Conservation (phyloP, 768 basidiomycete species). For the Russula sp. region DNA sequence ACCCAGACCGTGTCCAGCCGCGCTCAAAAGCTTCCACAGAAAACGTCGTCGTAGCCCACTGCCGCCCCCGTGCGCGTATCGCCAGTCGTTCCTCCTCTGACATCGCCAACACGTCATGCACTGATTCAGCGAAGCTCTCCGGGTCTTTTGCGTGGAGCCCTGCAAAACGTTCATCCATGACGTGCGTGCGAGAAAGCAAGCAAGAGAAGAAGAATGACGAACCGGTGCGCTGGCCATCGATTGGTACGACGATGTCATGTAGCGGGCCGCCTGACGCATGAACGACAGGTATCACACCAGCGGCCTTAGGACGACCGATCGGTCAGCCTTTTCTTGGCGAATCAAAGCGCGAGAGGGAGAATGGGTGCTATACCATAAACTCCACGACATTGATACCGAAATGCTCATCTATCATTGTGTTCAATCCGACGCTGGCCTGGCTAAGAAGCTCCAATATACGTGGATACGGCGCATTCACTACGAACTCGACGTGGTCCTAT, state of each 20-base stretch:
- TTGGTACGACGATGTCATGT: constrained; percentile 85
- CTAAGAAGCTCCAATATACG: constrained; percentile 67
- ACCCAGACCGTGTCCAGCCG: constrained; percentile 64
- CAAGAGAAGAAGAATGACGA: constrained; percentile 11
- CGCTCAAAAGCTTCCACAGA: constrained; percentile 72
- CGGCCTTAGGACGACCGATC: constrained; percentile 51
- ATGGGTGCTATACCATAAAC: constrained; percentile 66
- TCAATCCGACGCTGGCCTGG: constrained; percentile 74
- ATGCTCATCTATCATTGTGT: constrained; percentile 98
- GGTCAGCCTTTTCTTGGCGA: background rate
- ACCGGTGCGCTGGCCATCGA: constrained; percentile 66
- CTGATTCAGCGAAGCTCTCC: constrained; percentile 57
- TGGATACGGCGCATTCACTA: constrained; percentile 77
- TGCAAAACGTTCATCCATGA: constrained; percentile 20
- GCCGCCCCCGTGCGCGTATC: constrained; percentile 63
- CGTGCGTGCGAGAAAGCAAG: background rate
- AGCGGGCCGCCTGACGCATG: constrained; percentile 93
- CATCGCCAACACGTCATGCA: constrained; percentile 60
- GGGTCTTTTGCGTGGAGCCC: constrained; percentile 77
- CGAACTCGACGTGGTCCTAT: constrained; percentile 67
- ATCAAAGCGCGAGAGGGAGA: constrained; percentile 1
- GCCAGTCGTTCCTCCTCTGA: constrained; percentile 47
- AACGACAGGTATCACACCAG: constrained; percentile 85
- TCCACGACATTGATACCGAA: constrained; percentile 98
- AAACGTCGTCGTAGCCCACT: constrained; percentile 67